A percentile compares a stretch with the other conserved stretches of the same genome.
phyloP scores from a whole-genome alignment of 2,329 filamentous ascomycete genomes.

The Lecanoromycetidae sp. region DNA sequence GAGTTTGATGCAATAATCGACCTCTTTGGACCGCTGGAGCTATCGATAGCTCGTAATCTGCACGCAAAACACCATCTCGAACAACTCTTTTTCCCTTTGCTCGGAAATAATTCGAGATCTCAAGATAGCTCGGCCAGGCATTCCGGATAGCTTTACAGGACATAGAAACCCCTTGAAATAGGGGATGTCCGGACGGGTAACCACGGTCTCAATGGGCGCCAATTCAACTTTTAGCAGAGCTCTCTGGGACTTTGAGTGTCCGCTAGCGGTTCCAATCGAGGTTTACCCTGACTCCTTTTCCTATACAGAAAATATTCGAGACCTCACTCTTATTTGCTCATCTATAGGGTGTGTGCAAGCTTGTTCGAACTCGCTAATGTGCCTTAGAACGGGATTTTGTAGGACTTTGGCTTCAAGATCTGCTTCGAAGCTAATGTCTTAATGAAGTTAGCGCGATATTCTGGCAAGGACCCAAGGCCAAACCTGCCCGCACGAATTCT shows the following conservation, averaged over 20 bases:
- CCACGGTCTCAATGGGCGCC: too few relatives aligned
- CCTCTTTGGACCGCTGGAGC: neutral
- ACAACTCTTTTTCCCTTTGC: neutral
- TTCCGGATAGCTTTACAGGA: neutral
- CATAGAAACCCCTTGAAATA: neutral
- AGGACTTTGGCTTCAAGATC: too few relatives aligned
- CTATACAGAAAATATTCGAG: too few relatives aligned
- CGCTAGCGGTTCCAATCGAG: too few relatives aligned
- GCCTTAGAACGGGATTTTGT: too few relatives aligned
- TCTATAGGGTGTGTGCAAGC: too few relatives aligned
- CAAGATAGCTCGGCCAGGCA: neutral
- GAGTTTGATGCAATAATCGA: neutral
- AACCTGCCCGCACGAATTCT: conserved; percentile 25
- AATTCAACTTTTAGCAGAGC: neutral
- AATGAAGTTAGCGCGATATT: neutral
- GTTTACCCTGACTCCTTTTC: too few relatives aligned
- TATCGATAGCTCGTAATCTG: too few relatives aligned
- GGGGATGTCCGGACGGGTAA: too few relatives aligned
- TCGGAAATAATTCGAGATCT: neutral
- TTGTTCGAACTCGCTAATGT: too few relatives aligned
- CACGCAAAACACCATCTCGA: neutral
- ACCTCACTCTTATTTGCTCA: too few relatives aligned
- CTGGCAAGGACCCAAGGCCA: neutral
- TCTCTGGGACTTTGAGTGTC: too few relatives aligned
- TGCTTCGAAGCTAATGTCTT: neutral